Percentiles rank a stretch among this genome's conserved stretches.
phyloP scores from a whole-genome alignment of 345 rosid genomes.

The Melastoma malabathricum region DNA sequence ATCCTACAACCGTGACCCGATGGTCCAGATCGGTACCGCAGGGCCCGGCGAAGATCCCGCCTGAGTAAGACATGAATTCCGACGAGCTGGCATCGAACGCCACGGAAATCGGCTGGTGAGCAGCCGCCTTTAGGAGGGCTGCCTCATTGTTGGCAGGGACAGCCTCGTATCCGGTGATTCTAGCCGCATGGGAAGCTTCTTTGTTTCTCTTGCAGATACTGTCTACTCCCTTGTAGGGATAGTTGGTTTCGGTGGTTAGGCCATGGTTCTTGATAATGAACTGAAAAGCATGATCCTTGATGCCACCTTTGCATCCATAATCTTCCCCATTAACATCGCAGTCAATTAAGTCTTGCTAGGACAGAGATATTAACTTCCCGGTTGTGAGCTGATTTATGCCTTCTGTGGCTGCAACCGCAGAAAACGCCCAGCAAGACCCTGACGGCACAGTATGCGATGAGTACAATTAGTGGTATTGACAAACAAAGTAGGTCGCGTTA shows the following conservation, averaged over 20 bases:
- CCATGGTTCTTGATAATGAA: slow-evolving; percentile 28
- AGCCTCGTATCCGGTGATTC: slow-evolving; percentile 19
- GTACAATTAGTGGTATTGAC: background rate
- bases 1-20: slow-evolving; percentile 43
- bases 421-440: slow-evolving; percentile 64
- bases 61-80: slow-evolving; percentile 21
- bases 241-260: slow-evolving; percentile 27
- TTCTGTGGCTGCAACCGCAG: slow-evolving; percentile 47
- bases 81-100: slow-evolving; percentile 15
- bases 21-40: slow-evolving; percentile 33
- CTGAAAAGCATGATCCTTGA: slow-evolving; percentile 24
- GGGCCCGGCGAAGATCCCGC: slow-evolving; percentile 26
- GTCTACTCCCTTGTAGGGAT: slow-evolving; percentile 24
- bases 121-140: slow-evolving; percentile 34
- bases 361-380: slow-evolving; percentile 35
- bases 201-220: slow-evolving; percentile 18
- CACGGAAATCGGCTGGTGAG: slow-evolving; percentile 42
- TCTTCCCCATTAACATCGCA: slow-evolving; percentile 16
- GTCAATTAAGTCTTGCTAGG: slow-evolving; percentile 49
- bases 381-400: slow-evolving; percentile 27
- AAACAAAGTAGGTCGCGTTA: background rate
- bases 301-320: slow-evolving; percentile 32
- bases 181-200: slow-evolving; percentile 6
- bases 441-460: background rate
- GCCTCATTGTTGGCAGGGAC: slow-evolving; percentile 32